Base-by-base conservation (phyloP, 73 alveolate species). In the Breviolum minutum region DNA sequence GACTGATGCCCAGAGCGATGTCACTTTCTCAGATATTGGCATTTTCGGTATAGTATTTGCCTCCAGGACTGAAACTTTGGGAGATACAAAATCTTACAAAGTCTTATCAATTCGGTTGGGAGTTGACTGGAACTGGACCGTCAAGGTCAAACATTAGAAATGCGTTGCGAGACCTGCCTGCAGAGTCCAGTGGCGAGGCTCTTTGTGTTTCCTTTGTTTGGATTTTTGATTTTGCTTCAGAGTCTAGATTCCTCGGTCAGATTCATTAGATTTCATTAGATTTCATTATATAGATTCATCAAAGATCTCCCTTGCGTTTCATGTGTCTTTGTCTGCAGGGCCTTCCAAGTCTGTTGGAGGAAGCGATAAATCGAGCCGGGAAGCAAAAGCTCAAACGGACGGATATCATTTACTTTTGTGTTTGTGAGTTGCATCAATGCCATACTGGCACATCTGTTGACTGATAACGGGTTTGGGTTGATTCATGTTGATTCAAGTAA, bases 141-240 rank as follows among this genome's bases (percentile, higher is more conserved):
- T 77, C 22, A 61, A 83, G 92, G 92, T 83, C 92, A 60, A 83
- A 61, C 92, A 83, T 83, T 74, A 83, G 32, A 83, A 83, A 74
- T 83, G 73, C 92, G 61, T 62, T 83, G 66, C 92, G 92, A 74
- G 92, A 83, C 88, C 88, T 80, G 32, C 86, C 86, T 9, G 88
- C 54, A 80, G 88, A 13, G 61, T 79, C 61, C 69, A 48, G 88
- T 40, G 88, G 88, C 88, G 32, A 12, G 10, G 19, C 26, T 26
- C 30, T 22, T 24, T 22, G 26, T 17, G 82, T 40, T 10, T 9
- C 54, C 24, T 73, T 73, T 8, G 48, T 29, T 29, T 7, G 29
- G 86, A n/a, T 27, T 13, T 79, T 79, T 11, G 27, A 20, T 32
- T 29, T 11, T 30, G 29, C 77, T 68, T 14, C 77, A 14, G n/a